These are phyloP conservation scores for Stipa capillata DNA, from an alignment of 176 grass and related monocot species.

Conservation along the genomic window DNA sequence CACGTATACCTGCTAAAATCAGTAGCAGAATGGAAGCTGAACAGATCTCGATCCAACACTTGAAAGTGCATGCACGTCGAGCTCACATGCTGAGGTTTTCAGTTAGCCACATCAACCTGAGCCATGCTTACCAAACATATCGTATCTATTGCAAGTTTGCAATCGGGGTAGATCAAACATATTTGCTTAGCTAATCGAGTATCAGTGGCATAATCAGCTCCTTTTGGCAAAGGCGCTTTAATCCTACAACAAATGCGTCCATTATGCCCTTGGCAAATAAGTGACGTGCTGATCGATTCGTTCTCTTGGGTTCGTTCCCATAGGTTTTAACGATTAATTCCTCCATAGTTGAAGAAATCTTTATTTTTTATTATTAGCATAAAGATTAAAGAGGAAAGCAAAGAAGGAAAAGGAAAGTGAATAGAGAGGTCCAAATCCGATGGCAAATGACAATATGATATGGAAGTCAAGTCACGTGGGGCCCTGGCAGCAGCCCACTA, in stretches of 20 bases:
- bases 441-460: neutral
- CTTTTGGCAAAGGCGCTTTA: neutral
- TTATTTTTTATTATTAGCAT: neutral
- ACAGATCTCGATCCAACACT: neutral
- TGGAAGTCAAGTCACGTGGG: neutral
- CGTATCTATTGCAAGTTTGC: neutral
- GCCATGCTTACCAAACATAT: neutral
- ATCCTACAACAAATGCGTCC: too few relatives aligned
- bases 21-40: too few relatives aligned
- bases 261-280: neutral
- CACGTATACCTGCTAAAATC: too few relatives aligned
- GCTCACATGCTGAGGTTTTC: neutral
- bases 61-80: too few relatives aligned
- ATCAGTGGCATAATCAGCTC: neutral
- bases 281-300: neutral
- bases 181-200: too few relatives aligned
- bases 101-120: too few relatives aligned
- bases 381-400: too few relatives aligned
- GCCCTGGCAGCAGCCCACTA: neutral
- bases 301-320: neutral
- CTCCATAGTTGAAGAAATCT: too few relatives aligned
- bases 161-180: neutral
- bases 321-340: too few relatives aligned
- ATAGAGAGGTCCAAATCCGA: conserved; percentile 1
- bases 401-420: too few relatives aligned